Base-by-base conservation (phyloP, 768 basidiomycete species). In the Mrakia frigida region DNA sequence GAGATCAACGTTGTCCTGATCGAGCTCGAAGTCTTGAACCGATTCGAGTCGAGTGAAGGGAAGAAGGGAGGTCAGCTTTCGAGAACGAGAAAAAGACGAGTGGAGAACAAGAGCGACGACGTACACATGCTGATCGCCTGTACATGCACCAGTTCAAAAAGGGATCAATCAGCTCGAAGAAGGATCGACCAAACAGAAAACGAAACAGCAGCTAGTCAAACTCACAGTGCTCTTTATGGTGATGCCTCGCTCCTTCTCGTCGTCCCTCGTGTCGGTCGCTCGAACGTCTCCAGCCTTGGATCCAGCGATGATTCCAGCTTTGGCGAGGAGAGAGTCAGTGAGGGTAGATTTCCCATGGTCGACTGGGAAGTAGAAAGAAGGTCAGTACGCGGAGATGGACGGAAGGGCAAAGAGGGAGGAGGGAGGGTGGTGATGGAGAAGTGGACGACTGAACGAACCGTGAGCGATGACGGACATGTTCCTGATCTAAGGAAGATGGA, bases 311-410 rank as follows among this genome's bases (percentile, higher is more conserved):
- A 99, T 99, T 88, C 97, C 97, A 79, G 97, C 97, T 87, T 98
- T 98, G 80, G 96, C 95, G 83, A 99, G 95, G 65, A 99, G 88
- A 56, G 96, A 98, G 85, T 99, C 97, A 80, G 97, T 98, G 80
- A 99, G 90, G 81, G 97, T 99, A 74, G 97, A 99, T 86, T 99
- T 99, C 86, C 97, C 97, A 87, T 99, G 97, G 86, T 99, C 97
- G 89, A 99, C 97, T 93, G 82, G 52, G 56, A 39, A 68, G 35
- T 35, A 21, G 70, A 46, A 11, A 25, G 28, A 28, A 61, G 59
- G 28, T 33, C 18, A 63, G 61, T 10, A 11, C n/a, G 61, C 18
- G 61, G 33, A 33, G n/a, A 50, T 50, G 46, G 46, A 37, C 21
- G 33, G 33, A 33, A 6, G 33, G 28, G 10, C 2, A 37, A 59